Evolutionary conservation across 2,329 filamentous ascomycete genomes (phyloP).

Genomic region (Didymellaceae sp.): DNA sequence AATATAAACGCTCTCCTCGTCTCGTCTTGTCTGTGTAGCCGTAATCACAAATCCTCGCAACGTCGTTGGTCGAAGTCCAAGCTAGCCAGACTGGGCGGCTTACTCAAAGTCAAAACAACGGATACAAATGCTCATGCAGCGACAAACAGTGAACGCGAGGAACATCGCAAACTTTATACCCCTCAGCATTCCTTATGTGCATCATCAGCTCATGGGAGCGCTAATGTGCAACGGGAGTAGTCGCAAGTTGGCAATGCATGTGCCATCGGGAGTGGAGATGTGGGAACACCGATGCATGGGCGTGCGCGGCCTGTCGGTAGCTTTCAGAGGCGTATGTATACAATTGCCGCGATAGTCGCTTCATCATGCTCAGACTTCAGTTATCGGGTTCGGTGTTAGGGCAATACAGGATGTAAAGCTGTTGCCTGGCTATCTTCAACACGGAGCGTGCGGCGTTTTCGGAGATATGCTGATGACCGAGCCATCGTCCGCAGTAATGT

Average conservation of each 20-base stretch:
- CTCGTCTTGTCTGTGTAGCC: conserved; percentile 2
- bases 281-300: conserved; percentile 16
- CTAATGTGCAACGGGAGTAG: conserved; percentile 12
- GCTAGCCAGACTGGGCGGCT: conserved; percentile 12
- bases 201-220: conserved; percentile 12
- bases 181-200: conserved; percentile 1
- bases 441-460: conserved; percentile 2
- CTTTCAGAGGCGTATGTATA: not conserved
- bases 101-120: conserved; percentile 7
- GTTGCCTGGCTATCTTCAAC: conserved; percentile 4
- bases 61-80: conserved; percentile 23
- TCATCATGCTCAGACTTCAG: not conserved
- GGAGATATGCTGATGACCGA: conserved; percentile 11
- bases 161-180: conserved; percentile 12
- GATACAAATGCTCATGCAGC: conserved; percentile 2
- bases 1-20: conserved; percentile 11
- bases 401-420: not conserved
- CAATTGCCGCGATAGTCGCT: conserved; percentile 12
- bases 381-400: conserved; percentile 1
- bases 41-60: conserved; percentile 29
- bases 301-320: conserved; percentile 4
- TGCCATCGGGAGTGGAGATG: conserved; percentile 4
- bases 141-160: not conserved
- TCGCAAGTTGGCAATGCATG: conserved; percentile 15
- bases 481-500: not conserved